Evolutionary conservation across 2,329 filamentous ascomycete species (phyloP), one percentile per base, ranked within the genome.

Genomic region (Lasiodiplodia gonubiensis): DNA sequence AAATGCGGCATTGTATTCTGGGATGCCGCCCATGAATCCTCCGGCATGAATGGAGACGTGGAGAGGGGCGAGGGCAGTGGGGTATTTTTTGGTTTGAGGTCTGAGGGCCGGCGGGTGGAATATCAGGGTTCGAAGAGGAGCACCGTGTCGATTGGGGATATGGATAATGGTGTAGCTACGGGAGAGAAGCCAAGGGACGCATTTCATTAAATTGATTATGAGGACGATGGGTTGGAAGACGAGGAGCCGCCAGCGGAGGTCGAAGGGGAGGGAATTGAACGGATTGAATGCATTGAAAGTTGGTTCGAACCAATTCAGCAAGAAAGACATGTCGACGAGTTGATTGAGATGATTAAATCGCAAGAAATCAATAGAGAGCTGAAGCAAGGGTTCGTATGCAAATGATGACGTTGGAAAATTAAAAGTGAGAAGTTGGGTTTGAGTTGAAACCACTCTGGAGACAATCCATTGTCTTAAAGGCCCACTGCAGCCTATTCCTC

Each of bases 1-100:
- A 64, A 80, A 81, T 0, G 69, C 64, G 1, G 76, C 77, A 27
- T 77, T 72, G 6, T 76, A 72, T 57, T 84, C 83, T 1, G 82
- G 76, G 2, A 82, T 68, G 23, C 80, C 83, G 27, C 80, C 80
- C 14, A 84, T 71, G 71, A 83, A 84, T 21, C 70, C 81, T 3
- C 82, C 82, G 30, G 78, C 76, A 67, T 85, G 82, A 39, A 82
- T 76, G 64, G 83, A 77, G 52, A 84, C 72, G 68, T 84, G 82
- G 4, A 85, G 71, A 0, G 82, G 82, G 0, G 69, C 70, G 60
- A 80, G 83, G 0, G 77, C 72, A 11, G 72, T 75, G 0, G 75
- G 75, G 3, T 76, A 3, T 21, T 21, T 8, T 18, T 46, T n/a
- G 3, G 3, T 46, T 46, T 46, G 66, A 16, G 75, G 74, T 30